Base-by-base conservation (phyloP, 768 basidiomycete genomes). In the Albatrellus ellisii region DNA sequence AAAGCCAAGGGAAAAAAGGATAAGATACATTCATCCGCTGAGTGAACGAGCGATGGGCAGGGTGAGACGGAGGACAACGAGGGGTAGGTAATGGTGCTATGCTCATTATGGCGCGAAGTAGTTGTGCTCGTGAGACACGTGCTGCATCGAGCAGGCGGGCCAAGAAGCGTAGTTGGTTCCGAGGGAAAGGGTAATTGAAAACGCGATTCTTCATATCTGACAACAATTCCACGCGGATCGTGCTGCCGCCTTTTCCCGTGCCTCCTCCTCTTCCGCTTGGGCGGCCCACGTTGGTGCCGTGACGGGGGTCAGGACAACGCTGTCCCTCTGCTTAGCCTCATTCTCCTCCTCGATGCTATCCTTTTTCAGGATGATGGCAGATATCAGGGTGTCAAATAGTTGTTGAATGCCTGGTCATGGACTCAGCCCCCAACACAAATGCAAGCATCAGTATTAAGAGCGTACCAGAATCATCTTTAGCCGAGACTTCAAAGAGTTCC, bases 401-500 rank as follows among this genome's bases (percentile, higher is more conserved):
- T 70, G 63, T 58, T 80, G 71, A 46, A 95, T 82, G 42, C 90
- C 90, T 91, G 42, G 47, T n/a, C n/a, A 22, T 12, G 42, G 39
- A 26, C 18, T 18, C 33, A 6, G n/a, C n/a, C n/a, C n/a, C n/a
- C n/a, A 25, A 9, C 11, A 33, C 14, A 25, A n/a, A 20, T n/a
- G 33, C 24, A 17, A 31, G 42, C 27, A 31, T 26, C 14, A n/a
- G 4, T 21, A 18, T 1, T 25, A 36, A 17, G 7, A 6, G 64
- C 75, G 48, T 47, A 90, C 89, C 90, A 25, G 63, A 54, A 54
- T 86, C 82, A 52, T 91, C 88, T 61, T 91, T 91, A 41, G 91
- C 83, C 33, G 87, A 91, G 15, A 94, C 87, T 56, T 94, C 87
- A 49, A 85, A 87, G 14, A 92, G 69, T 54, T 84, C 82, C 77